Base-by-base conservation (phyloP, 2,329 filamentous ascomycete genomes). In the Cladosporium halotolerans region DNA sequence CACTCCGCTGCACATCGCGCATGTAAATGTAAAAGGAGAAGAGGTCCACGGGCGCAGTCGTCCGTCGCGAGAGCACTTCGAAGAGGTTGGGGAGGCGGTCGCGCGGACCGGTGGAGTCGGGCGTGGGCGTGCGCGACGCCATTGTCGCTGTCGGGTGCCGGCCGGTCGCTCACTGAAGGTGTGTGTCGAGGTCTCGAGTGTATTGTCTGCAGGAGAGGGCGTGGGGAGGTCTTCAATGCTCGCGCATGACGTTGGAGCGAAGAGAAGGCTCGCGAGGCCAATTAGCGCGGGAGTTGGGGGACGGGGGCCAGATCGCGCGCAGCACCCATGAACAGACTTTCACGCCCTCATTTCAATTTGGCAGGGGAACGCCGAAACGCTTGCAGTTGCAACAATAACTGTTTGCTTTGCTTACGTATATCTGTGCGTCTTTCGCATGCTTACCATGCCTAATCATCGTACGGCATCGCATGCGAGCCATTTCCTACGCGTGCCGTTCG, bases 11-110 rank as follows among this genome's bases (percentile, higher is more conserved):
- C 73, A 96, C 91, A 71, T 99, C 95, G 65, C 93, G 84, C 93
- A 99, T 99, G 74, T 96, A 99, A 64, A 99, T 99, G 74, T 99
- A 99, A 76, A 99, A 99, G 2, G 91, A 96, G 72, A 96, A 99
- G 9, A 99, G 79, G 67, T 99, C 95, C 54, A 99, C 92, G 0
- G 93, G 93, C 45, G 95, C 89, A 16, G 95, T 79, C n/a, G 93
- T 99, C 59, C 90, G 85, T 61, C 95, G 84, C 68, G 89, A 96
- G 57, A 99, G 77, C 53, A 99, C 93, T 73, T 99, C 95, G 68
- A 95, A 96, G 48, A 99, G 82, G 1, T 90, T 96, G 44, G 93
- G 93, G 55, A 99, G 81, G 60, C 93, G 82, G 69, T 95, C 95
- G 65, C 93, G 85, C 18, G 58, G 52, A 31, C 54, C 58, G 36